Base-by-base conservation (phyloP, 345 rosid genomes). In the Raphanus sativus region DNA sequence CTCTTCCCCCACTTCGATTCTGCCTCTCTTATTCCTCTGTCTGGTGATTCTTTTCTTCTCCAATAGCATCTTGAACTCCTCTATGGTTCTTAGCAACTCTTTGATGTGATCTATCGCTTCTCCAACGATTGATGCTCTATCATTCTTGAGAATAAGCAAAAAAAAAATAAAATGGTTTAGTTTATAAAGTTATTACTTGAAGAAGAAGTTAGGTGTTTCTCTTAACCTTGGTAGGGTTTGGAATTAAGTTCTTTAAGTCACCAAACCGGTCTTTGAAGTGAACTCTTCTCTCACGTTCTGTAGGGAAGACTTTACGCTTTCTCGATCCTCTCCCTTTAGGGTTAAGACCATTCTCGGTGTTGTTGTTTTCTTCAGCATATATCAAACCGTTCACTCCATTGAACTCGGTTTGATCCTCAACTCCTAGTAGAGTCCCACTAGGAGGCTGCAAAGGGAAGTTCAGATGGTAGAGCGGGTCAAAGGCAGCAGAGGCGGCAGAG, bases 81-180 rank as follows among this genome's bases (percentile, higher is more conserved):
- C 81, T 0, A 90, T 89, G 2, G 82, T 84, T 26, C 89, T 72
- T 60, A 85, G 77, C 50, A 92, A 85, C 80, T 90, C 98, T 83
- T 89, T 85, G 78, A 90, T 92, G 80, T 92, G 82, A 2, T 77
- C 86, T 32, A 88, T 90, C 3, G 93, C 93, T 66, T 92, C 96
- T 77, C 86, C 94, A 13, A 92, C 89, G 2, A 89, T 73, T 4
- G 94, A 88, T 54, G 96, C 94, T 74, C 90, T 84, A 69, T 92
- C 94, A 70, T 6, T 63, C 98, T 92, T 29, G 2, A 26, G 62
- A 60, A 36, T 13, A n/a, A 2, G 36, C 66, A 52, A 63, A 6
- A 1, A 4, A 11, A 50, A 2, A 25, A 1, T 48, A 1, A 13
- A 56, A 6, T n/a, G 29, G 65, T 13, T 36, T 29, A 45, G 55